A percentile compares a stretch with the other conserved stretches of the same genome.
Evolutionary conservation across 2,329 filamentous ascomycete species (phyloP).

Genomic region (Mariannaea elegans): DNA sequence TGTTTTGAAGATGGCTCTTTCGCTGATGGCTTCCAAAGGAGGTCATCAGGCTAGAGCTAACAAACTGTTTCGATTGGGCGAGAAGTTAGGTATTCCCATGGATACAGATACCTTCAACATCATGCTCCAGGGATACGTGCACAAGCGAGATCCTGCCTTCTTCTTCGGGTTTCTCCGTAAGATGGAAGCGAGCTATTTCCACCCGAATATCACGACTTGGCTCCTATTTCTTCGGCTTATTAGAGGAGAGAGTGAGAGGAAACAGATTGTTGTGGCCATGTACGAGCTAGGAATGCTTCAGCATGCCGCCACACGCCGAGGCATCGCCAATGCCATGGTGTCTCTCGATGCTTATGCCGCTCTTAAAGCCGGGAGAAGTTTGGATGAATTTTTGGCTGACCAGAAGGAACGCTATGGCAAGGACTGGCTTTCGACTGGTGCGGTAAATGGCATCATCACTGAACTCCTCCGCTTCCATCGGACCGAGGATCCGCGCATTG

Average conservation of each 20-base stretch:
- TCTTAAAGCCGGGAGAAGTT: slow-evolving; percentile 45
- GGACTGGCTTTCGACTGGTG: slow-evolving; percentile 52
- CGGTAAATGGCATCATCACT: slow-evolving; percentile 51
- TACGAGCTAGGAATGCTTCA: slow-evolving; percentile 54
- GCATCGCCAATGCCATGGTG: slow-evolving; percentile 55
- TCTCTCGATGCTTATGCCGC: slow-evolving; percentile 54
- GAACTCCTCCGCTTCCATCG: slow-evolving; percentile 53
- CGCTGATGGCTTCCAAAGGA: slow-evolving; percentile 49
- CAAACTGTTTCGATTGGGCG: slow-evolving; percentile 49
- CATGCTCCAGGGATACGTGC: slow-evolving; percentile 52
- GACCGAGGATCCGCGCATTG: slow-evolving; percentile 29
- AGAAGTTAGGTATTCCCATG: slow-evolving; percentile 49
- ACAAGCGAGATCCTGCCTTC: slow-evolving; percentile 49
- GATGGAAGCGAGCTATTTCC: slow-evolving; percentile 52
- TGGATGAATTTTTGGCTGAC: slow-evolving; percentile 50
- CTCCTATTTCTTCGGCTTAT: slow-evolving; percentile 61
- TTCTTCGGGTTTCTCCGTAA: slow-evolving; percentile 52
- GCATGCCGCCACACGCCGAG: slow-evolving; percentile 45
- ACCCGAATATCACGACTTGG: slow-evolving; percentile 58
- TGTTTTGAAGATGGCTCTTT: slow-evolving; percentile 55
- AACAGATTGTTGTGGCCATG: slow-evolving; percentile 58
- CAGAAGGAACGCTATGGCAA: slow-evolving; percentile 55
- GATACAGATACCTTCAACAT: slow-evolving; percentile 60
- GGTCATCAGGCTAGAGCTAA: slow-evolving; percentile 47
- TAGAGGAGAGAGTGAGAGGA: slow-evolving; percentile 64